Conservation (phyloP, 2,329 filamentous ascomycete species). For the Aureobasidium sp. region DNA sequence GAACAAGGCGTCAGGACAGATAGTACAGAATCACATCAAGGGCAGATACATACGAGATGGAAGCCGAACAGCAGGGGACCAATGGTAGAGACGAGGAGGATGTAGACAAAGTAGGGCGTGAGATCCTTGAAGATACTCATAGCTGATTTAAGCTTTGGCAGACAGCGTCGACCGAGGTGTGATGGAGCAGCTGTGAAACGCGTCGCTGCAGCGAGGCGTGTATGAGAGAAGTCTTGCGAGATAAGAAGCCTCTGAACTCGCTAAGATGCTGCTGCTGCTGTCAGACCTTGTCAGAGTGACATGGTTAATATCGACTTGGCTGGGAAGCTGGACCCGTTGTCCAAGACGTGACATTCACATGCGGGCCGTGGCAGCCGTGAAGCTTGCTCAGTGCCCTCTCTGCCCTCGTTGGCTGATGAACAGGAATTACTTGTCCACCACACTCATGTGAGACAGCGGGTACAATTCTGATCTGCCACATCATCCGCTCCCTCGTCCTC, state of each 20-base stretch:
- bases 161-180: neutral
- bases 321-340: neutral
- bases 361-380: constrained; percentile 1
- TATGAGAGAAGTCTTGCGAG: neutral
- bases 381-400: neutral
- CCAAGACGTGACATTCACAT: neutral
- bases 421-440: neutral
- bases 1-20: neutral
- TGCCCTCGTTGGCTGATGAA: neutral
- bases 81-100: constrained; percentile 68
- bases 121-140: constrained; percentile 40
- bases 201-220: neutral
- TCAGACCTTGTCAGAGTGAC: neutral
- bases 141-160: constrained; percentile 2
- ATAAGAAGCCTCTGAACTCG: neutral
- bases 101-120: constrained; percentile 68
- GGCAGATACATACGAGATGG: constrained; percentile 60
- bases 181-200: neutral
- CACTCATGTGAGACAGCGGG: neutral
- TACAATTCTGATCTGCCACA: neutral
- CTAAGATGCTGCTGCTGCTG: neutral
- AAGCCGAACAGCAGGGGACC: constrained; percentile 93
- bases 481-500: neutral
- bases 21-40: neutral
- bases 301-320: neutral